Percentiles rank a stretch among this genome's conserved stretches.
These are phyloP conservation scores for Phialocephala sp. DNA, from an alignment of 2,329 filamentous ascomycete genomes.

Conservation along the genomic window DNA sequence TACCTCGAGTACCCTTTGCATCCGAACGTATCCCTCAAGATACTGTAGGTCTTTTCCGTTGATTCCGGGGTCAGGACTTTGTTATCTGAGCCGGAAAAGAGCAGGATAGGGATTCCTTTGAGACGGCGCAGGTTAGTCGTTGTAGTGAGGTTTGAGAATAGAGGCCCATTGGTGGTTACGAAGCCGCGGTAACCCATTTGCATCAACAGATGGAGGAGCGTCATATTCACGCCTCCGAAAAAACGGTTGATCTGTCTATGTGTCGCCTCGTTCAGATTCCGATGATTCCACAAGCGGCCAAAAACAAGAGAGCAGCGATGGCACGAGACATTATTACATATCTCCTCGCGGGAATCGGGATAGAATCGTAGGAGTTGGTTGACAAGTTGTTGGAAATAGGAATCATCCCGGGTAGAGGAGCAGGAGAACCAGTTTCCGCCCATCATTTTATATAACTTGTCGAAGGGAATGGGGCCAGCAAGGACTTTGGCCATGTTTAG, in stretches of 20 bases:
- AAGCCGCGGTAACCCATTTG: constrained; percentile 56
- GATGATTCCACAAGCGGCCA: constrained; percentile 67
- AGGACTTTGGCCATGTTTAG: constrained; percentile 62
- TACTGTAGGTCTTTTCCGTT: constrained; percentile 59
- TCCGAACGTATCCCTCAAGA: constrained; percentile 58
- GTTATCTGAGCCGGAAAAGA: constrained; percentile 63
- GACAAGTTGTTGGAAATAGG: constrained; percentile 54
- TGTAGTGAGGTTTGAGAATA: constrained; percentile 54
- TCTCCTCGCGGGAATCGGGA: constrained; percentile 58
- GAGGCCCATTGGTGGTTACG: constrained; percentile 58
- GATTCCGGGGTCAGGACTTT: constrained; percentile 59
- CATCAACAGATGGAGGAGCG: constrained; percentile 61
- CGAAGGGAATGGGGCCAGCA: constrained; percentile 53
- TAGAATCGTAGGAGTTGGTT: constrained; percentile 65
- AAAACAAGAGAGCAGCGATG: constrained; percentile 66
- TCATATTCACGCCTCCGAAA: constrained; percentile 68
- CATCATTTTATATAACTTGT: constrained; percentile 53
- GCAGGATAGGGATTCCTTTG: constrained; percentile 57
- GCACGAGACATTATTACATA: constrained; percentile 66
- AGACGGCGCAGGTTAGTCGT: constrained; percentile 56
- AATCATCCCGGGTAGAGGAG: constrained; percentile 52
- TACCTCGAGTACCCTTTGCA: constrained; percentile 54
- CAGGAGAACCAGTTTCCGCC: constrained; percentile 63
- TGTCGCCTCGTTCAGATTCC: constrained; percentile 69
- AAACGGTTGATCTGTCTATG: constrained; percentile 66